Evolutionary conservation across 192 early-diverging fungal species (phyloP), one percentile per base, ranked within the genome.

Genomic region (Backusella morwellensis): DNA sequence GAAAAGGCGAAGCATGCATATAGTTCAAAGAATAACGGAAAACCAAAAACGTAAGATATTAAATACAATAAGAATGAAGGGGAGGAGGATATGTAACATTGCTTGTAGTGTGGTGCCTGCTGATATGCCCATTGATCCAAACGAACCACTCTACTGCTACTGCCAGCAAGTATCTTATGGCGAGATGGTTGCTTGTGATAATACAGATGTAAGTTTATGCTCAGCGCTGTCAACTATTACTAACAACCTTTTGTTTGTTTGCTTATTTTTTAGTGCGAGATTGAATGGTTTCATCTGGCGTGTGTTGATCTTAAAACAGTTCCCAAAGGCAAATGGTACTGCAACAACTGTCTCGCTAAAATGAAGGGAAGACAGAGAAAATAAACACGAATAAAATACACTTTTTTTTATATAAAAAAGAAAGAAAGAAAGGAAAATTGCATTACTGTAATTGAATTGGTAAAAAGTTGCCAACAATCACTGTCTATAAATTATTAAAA

Each of bases 201-300:
- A 98, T 82, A 92, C 93, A 56, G 94, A 95, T 75, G 93, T 93
- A 87, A 81, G 80, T 82, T 35, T 68, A 41, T 73, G 41, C 50
- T 29, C 35, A 38, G 23, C 0, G 21, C 44, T 19, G 7, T 41
- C n/a, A 21, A 29, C 1, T 17, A 66, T 9, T 6, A 35, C 9
- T 17, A 68, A 11, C n/a, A 3, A 11, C 21, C 23, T 11, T 4
- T 67, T 41, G 47, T 68, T 44, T 23, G 71, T 69, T 44, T 44
- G 15, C 17, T 50, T 26, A 3, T 50, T 21, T 38, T 21, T 35
- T 70, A 91, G 90, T 99, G 97, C 80, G 92, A 93, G 66, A 92
- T 95, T 78, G 97, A 99, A 86, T 99, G 98, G 98, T 99, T 99
- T 88, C 98, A 99, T 84, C 89, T 95, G 75, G 90, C 87, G 0